Evolutionary conservation across 179 eudicot genomes (phyloP).

Genomic region (Drosera spatulata): DNA sequence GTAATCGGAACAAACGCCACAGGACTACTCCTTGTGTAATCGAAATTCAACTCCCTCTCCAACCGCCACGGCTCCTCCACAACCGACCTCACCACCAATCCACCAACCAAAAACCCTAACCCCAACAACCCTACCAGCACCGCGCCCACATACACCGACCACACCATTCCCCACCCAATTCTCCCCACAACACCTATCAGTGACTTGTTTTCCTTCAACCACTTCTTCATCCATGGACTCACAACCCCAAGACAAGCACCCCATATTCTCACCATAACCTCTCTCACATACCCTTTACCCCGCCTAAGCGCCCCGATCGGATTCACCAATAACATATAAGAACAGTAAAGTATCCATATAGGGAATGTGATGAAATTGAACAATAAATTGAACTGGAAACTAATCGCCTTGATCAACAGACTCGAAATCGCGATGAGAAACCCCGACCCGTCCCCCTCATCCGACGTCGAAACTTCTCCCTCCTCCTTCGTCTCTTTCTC

Average conservation of each 20-base stretch:
- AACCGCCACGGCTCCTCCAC: conserved; percentile 71
- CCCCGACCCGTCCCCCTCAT: conserved; percentile 17
- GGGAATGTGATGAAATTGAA: conserved; percentile 44
- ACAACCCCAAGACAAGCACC: conserved; percentile 14
- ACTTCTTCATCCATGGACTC: conserved; percentile 22
- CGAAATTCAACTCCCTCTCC: conserved; percentile 52
- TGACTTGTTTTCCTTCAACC: conserved; percentile 43
- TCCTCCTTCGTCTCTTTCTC: background rate
- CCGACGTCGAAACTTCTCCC: background rate
- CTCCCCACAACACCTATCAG: conserved; percentile 32
- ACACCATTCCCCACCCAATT: conserved; percentile 61
- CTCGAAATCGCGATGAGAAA: conserved; percentile 26
- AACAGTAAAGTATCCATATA: conserved; percentile 25
- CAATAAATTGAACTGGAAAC: conserved; percentile 40
- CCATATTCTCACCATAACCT: conserved; percentile 15
- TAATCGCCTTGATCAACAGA: conserved; percentile 45
- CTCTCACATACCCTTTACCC: conserved; percentile 16
- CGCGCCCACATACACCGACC: conserved; percentile 48
- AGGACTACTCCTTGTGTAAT: conserved; percentile 67
- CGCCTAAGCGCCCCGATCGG: conserved; percentile 32
- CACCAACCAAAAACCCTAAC: conserved; percentile 58
- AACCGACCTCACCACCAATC: conserved; percentile 40
- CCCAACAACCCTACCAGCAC: conserved; percentile 46
- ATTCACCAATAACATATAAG: conserved; percentile 39
- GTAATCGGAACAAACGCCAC: conserved; percentile 53